These are phyloP conservation scores for Achaetomiella virescens DNA, from an alignment of 495 filamentous ascomycete genomes.

Conservation along the genomic window DNA sequence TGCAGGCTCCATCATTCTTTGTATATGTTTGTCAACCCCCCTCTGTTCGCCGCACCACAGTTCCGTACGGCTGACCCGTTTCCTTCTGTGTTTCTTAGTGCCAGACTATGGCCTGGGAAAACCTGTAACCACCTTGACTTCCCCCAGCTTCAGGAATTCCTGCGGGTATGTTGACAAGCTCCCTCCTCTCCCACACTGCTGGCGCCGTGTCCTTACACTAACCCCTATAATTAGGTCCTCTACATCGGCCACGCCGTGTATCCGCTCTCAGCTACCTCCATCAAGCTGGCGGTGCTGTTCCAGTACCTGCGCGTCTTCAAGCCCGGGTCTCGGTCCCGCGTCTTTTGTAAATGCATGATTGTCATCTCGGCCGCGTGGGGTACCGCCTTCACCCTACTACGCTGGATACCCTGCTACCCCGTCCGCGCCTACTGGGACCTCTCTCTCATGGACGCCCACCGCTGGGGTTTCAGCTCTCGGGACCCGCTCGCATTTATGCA, in stretches of 20 bases:
- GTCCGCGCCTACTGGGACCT: slow-evolving; percentile 23
- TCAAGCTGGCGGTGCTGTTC: slow-evolving; percentile 29
- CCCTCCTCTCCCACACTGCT: too few relatives aligned
- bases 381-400: slow-evolving; percentile 15
- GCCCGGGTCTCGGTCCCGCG: neutral
- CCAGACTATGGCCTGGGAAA: neutral
- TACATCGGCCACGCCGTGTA: slow-evolving; percentile 22
- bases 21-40: slow-evolving; percentile 8
- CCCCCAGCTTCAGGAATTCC: neutral
- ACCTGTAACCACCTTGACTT: neutral
- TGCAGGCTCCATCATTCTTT: neutral
- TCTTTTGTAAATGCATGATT: slow-evolving; percentile 16
- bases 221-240: slow-evolving; percentile 17
- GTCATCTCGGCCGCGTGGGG: slow-evolving; percentile 24
- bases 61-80: neutral
- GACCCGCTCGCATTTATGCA: slow-evolving; percentile 13
- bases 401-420: slow-evolving; percentile 21
- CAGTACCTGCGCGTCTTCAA: slow-evolving; percentile 19
- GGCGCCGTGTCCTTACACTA: neutral
- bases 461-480: slow-evolving; percentile 27
- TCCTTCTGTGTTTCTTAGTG: neutral
- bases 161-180: slow-evolving; percentile 2
- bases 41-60: neutral
- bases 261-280: slow-evolving; percentile 22
- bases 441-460: slow-evolving; percentile 2